A percentile compares a stretch with the other conserved stretches of the same genome.
Evolutionary conservation across 1,284 basidiomycete species (phyloP).

Genomic region (Austroboletus novae-zelandiae): DNA sequence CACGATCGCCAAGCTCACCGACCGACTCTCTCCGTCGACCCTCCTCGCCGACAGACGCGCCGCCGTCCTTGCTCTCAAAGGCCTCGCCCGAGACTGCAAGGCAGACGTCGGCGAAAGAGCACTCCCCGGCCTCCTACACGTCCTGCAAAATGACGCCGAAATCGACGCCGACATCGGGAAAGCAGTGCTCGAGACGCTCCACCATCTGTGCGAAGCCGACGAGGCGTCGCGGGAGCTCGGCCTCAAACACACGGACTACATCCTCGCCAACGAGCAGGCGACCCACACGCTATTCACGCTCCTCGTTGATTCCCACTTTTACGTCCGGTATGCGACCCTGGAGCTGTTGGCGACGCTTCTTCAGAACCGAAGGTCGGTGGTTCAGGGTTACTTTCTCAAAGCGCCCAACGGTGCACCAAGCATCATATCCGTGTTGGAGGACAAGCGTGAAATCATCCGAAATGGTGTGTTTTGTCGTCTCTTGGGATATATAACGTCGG

Average conservation of each 20-base stretch:
- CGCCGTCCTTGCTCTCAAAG: slow-evolving; percentile 89
- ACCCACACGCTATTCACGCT: slow-evolving; percentile 78
- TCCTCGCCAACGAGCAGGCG: slow-evolving; percentile 70
- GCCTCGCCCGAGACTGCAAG: slow-evolving; percentile 88
- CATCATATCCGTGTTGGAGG: slow-evolving; percentile 73
- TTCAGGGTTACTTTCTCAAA: slow-evolving; percentile 89
- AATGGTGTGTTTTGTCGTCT: slow-evolving; percentile 55
- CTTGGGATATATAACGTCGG: not conserved
- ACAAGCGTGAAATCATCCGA: slow-evolving; percentile 80
- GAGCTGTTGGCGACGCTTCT: slow-evolving; percentile 82
- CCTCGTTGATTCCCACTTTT: slow-evolving; percentile 76
- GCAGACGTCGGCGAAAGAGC: slow-evolving; percentile 80
- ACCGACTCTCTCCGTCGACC: slow-evolving; percentile 83
- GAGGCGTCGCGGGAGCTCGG: slow-evolving; percentile 60
- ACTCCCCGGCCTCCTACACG: slow-evolving; percentile 73
- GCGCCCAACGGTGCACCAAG: slow-evolving; percentile 72
- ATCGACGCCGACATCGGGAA: slow-evolving; percentile 89
- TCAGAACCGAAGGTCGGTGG: slow-evolving; percentile 72
- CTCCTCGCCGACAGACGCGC: slow-evolving; percentile 89
- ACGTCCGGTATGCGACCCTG: slow-evolving; percentile 83
- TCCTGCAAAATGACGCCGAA: slow-evolving; percentile 82
- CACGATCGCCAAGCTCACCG: slow-evolving; percentile 85
- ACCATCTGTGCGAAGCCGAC: slow-evolving; percentile 71
- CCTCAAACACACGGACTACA: slow-evolving; percentile 68
- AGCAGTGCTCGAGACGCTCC: slow-evolving; percentile 85